These are phyloP conservation scores for Luffa acutangula DNA, from an alignment of 306 rosid species.

Conservation along the genomic window DNA sequence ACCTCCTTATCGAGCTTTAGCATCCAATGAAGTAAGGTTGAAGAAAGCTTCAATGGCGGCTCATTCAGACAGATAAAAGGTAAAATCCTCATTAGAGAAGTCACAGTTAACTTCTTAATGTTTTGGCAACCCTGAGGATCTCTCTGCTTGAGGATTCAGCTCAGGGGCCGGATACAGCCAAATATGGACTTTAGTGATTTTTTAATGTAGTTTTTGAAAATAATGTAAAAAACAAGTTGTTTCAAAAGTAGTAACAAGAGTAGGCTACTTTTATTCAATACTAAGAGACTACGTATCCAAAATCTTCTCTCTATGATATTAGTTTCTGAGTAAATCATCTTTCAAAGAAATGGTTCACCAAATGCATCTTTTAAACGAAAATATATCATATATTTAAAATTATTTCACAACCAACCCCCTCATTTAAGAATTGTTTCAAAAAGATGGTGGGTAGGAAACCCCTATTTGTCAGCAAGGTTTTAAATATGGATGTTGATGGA, in stretches of 20 bases:
- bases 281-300: background rate
- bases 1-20: background rate
- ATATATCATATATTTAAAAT: background rate
- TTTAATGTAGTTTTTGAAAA: background rate
- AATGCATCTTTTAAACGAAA: background rate
- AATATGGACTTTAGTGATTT: background rate
- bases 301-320: background rate
- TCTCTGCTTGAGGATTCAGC: background rate
- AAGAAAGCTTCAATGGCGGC: background rate
- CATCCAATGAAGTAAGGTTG: background rate
- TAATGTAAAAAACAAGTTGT: background rate
- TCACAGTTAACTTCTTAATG: background rate
- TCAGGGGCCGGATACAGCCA: background rate
- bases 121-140: background rate
- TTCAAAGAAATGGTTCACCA: background rate
- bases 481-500: background rate
- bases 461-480: background rate
- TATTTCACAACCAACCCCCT: background rate
- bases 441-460: background rate
- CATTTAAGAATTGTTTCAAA: background rate
- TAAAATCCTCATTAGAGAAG: background rate
- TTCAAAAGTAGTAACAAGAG: background rate
- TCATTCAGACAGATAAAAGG: background rate
- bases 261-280: background rate
- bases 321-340: background rate